These are phyloP conservation scores for Cyberlindnera bimundalis DNA, from an alignment of 805 yeast species.

Conservation along the genomic window DNA sequence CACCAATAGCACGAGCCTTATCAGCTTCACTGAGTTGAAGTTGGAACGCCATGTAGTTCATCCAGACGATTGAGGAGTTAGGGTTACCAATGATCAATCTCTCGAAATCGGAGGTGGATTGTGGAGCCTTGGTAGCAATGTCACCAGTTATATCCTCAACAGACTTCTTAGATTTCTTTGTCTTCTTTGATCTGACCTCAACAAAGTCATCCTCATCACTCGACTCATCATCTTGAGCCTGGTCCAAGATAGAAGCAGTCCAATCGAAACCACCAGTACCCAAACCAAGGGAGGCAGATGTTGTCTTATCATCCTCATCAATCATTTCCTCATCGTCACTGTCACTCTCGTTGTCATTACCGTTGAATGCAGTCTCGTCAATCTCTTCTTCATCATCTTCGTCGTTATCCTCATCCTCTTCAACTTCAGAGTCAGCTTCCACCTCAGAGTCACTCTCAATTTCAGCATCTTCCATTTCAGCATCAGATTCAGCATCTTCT, in stretches of 20 bases:
- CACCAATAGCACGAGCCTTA: conserved; percentile 90
- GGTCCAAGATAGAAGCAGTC: conserved; percentile 88
- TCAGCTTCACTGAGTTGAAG: conserved; percentile 91
- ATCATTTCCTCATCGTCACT: conserved; percentile 23
- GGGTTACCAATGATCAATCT: conserved; percentile 89
- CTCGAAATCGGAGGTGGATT: conserved; percentile 89
- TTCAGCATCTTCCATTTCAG: conserved; percentile 21
- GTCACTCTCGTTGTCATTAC: conserved; percentile 17
- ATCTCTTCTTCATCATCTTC: conserved; percentile 25
- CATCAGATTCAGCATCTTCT: conserved; percentile 28
- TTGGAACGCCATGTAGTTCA: conserved; percentile 98
- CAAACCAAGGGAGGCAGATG: conserved; percentile 35
- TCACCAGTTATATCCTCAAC: conserved; percentile 84
- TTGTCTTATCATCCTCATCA: conserved; percentile 24
- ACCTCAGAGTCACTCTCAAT: conserved; percentile 10
- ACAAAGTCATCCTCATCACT: conserved; percentile 49
- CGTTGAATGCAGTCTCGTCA: conserved; percentile 5
- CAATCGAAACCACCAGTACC: conserved; percentile 91
- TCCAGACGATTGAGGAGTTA: conserved; percentile 91
- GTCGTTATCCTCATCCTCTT: conserved; percentile 23
- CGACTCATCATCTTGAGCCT: conserved; percentile 57
- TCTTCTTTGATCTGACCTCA: conserved; percentile 43
- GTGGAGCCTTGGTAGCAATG: conserved; percentile 81
- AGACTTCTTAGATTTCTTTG: conserved; percentile 37
- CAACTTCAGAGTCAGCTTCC: conserved; percentile 30